phyloP scores from a whole-genome alignment of 306 rosid species.

The Fragaria ananassa region DNA sequence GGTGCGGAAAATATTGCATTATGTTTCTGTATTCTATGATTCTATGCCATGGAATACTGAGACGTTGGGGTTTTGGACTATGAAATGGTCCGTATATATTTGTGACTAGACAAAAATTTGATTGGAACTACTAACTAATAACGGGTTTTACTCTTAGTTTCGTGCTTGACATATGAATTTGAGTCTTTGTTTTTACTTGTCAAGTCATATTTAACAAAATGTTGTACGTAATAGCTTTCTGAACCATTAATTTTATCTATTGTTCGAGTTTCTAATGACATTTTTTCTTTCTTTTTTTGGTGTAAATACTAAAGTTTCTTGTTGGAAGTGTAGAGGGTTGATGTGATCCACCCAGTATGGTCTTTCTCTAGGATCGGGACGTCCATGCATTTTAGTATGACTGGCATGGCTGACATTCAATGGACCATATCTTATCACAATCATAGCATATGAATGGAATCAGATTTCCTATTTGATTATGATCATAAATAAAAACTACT shows the following conservation, averaged over 20 bases:
- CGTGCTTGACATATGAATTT: neutral
- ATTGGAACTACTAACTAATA: neutral
- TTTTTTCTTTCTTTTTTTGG: no score
- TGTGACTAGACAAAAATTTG: neutral
- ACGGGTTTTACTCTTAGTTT: neutral
- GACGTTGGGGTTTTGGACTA: neutral
- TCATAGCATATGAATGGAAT: conserved; percentile 8
- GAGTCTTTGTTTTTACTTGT: no score
- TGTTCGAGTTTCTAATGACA: no score
- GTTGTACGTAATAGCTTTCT: neutral
- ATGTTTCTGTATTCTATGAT: neutral
- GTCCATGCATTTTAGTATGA: neutral
- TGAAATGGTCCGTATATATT: neutral
- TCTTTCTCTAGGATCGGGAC: neutral
- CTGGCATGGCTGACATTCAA: neutral
- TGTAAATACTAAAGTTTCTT: no score
- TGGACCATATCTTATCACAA: neutral
- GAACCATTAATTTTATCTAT: neutral
- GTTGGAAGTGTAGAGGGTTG: neutral
- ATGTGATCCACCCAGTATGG: conserved; percentile 2
- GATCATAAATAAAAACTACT: neutral
- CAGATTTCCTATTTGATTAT: neutral
- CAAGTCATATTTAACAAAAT: neutral
- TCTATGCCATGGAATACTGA: neutral
- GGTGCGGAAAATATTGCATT: conserved; percentile 11